Evolutionary conservation across 441 rosid genomes (phyloP).

Genomic region (Bocquillonia castaneifolia): DNA sequence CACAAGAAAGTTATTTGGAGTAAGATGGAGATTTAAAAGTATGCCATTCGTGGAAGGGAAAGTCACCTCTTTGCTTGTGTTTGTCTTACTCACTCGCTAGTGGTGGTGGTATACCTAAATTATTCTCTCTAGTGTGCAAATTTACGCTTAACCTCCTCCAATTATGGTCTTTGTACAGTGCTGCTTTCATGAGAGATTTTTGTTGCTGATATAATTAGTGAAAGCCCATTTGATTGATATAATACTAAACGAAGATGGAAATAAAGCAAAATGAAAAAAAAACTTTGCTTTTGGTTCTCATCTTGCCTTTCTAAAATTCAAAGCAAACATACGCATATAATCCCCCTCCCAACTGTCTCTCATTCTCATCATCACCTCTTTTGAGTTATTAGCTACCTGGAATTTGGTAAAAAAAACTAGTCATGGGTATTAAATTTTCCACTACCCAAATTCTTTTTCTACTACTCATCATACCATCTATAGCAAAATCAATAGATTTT

Average conservation of each 20-base stretch:
- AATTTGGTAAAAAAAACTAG: not conserved
- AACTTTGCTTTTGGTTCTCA: slow-evolving; percentile 34
- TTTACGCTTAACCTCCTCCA: not conserved
- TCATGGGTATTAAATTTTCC: slow-evolving; percentile 24
- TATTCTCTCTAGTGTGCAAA: not conserved
- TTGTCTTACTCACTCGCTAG: slow-evolving; percentile 6
- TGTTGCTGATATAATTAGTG: too few relatives aligned
- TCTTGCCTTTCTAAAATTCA: slow-evolving; percentile 22
- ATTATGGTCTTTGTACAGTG: not conserved
- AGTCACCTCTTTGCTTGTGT: slow-evolving; percentile 32
- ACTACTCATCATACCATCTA: slow-evolving; percentile 14
- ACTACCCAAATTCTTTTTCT: slow-evolving; percentile 22
- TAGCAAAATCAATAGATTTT: slow-evolving; percentile 36
- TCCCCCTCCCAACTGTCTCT: not conserved
- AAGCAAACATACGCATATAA: slow-evolving; percentile 33
- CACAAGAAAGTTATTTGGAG: slow-evolving; percentile 26
- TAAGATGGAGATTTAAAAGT: slow-evolving; percentile 4
- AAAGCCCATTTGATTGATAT: slow-evolving; percentile 18
- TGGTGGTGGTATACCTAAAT: slow-evolving; percentile 2
- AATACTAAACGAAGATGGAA: not conserved
- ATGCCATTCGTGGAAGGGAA: slow-evolving; percentile 38
- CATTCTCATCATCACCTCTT: not conserved
- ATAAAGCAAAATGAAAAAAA: slow-evolving; percentile 2
- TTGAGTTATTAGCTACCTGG: not conserved
- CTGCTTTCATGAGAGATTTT: not conserved